phyloP scores from a whole-genome alignment of 2,329 filamentous ascomycete species.

The Aulographum hederae region DNA sequence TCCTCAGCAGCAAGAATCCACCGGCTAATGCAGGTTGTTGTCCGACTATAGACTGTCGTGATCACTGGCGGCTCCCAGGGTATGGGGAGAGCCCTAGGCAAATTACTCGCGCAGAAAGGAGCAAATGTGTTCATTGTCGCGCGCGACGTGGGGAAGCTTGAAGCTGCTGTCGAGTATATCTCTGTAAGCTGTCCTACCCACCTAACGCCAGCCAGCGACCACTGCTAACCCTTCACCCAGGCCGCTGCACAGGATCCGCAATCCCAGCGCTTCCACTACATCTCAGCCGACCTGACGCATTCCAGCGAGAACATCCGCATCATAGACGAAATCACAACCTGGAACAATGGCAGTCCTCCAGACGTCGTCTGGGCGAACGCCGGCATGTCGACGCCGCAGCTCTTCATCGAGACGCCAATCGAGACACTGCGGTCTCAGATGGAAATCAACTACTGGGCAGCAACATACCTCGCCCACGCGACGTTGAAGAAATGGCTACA shows the following conservation, averaged over 20 bases:
- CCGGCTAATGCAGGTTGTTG: too few relatives aligned
- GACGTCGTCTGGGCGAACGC: conserved; percentile 89
- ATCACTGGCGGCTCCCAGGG: conserved; percentile 87
- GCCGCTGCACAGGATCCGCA: conserved; percentile 45
- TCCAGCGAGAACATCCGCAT: conserved; percentile 51
- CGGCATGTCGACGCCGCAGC: conserved; percentile 52
- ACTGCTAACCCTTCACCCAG: conserved; percentile 26
- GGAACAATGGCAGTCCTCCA: conserved; percentile 57
- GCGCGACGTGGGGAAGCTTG: conserved; percentile 57
- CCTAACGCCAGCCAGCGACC: too few relatives aligned
- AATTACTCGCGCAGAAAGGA: conserved; percentile 61
- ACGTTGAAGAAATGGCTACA: conserved; percentile 57
- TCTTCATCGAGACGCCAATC: conserved; percentile 60
- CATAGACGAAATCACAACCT: conserved; percentile 51
- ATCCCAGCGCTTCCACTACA: conserved; percentile 65
- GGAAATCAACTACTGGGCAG: conserved; percentile 84
- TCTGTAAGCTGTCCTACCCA: conserved; percentile 20
- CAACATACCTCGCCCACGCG: conserved; percentile 70
- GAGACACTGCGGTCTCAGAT: conserved; percentile 56
- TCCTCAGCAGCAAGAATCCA: conserved; percentile 1
- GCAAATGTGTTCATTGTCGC: conserved; percentile 77
- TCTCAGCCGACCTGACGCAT: conserved; percentile 64
- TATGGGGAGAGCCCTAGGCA: conserved; percentile 63
- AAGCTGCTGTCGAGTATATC: conserved; percentile 47
- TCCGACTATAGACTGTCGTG: conserved; percentile 51